Percentiles rank a stretch among this genome's conserved stretches.
phyloP scores from a whole-genome alignment of 371 early-diverging fungal genomes.

The Syncephalastrum racemosum region DNA sequence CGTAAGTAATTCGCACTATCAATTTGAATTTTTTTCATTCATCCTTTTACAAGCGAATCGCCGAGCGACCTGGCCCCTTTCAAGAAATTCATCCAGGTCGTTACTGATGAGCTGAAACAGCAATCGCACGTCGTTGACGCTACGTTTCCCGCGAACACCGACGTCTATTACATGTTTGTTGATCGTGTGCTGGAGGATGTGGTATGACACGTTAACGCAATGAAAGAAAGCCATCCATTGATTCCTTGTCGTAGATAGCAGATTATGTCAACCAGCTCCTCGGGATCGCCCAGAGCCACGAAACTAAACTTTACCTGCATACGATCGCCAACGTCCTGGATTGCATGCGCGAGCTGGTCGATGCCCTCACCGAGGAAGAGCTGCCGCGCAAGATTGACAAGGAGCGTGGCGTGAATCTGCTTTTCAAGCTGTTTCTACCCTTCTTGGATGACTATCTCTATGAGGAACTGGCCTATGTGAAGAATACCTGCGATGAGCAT shows the following conservation, averaged over 20 bases:
- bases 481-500: constrained; percentile 29
- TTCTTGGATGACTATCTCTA: constrained; percentile 70
- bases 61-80: constrained; percentile 38
- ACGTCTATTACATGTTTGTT: constrained; percentile 56
- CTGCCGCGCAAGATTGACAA: constrained; percentile 28
- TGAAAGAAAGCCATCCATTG: not conserved
- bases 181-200: constrained; percentile 72
- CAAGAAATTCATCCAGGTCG: constrained; percentile 40
- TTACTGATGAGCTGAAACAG: constrained; percentile 54
- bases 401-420: constrained; percentile 48
- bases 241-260: constrained; percentile 30
- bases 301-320: constrained; percentile 32
- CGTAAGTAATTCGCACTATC: constrained; percentile 26
- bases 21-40: not conserved
- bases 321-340: constrained; percentile 33
- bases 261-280: constrained; percentile 45
- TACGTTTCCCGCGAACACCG: constrained; percentile 68
- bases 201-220: constrained; percentile 32
- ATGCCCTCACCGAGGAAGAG: constrained; percentile 49
- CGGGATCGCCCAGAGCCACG: constrained; percentile 35
- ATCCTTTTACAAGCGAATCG: constrained; percentile 18
- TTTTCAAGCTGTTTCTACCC: constrained; percentile 71
- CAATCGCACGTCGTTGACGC: constrained; percentile 65
- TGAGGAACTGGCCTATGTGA: constrained; percentile 44
- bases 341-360: constrained; percentile 29